These are phyloP conservation scores for Chaetomium sp. DNA, from an alignment of 2,329 filamentous ascomycete genomes.

Conservation along the genomic window DNA sequence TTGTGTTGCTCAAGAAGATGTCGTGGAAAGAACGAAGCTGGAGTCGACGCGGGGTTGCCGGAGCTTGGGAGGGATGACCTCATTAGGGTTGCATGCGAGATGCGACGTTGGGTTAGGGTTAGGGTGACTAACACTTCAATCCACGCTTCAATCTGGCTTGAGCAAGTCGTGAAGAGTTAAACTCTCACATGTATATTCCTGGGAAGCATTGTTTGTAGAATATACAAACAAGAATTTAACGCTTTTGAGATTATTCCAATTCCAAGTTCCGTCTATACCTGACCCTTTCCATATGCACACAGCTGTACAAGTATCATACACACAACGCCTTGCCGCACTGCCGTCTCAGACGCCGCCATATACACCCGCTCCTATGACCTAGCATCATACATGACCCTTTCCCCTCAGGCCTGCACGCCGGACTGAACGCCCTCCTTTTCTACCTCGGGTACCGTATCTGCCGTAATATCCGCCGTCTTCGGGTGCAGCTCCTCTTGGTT, in stretches of 20 bases:
- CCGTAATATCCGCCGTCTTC: background rate
- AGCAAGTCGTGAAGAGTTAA: too few relatives aligned
- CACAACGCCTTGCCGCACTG: background rate
- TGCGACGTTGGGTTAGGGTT: background rate
- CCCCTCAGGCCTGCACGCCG: background rate
- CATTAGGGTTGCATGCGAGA: background rate
- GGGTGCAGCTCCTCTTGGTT: conserved; percentile 35
- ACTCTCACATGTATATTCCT: too few relatives aligned
- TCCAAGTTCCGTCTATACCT: background rate
- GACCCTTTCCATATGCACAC: conserved; percentile 1
- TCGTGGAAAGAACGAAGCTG: background rate
- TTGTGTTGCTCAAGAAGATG: background rate
- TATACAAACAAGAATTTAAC: background rate
- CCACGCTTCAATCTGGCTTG: too few relatives aligned
- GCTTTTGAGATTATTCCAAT: conserved; percentile 5
- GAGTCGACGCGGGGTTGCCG: background rate
- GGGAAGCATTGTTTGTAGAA: too few relatives aligned
- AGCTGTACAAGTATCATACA: conserved; percentile 7
- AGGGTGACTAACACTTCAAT: background rate
- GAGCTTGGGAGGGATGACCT: background rate
- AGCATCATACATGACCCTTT: background rate
- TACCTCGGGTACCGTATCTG: background rate
- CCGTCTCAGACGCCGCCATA: background rate
- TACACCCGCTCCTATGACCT: background rate
- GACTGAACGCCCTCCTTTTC: background rate